Percentiles rank a stretch among this genome's conserved stretches.
phyloP scores from a whole-genome alignment of 1,284 basidiomycete genomes.

The Rhodotorula sp. region DNA sequence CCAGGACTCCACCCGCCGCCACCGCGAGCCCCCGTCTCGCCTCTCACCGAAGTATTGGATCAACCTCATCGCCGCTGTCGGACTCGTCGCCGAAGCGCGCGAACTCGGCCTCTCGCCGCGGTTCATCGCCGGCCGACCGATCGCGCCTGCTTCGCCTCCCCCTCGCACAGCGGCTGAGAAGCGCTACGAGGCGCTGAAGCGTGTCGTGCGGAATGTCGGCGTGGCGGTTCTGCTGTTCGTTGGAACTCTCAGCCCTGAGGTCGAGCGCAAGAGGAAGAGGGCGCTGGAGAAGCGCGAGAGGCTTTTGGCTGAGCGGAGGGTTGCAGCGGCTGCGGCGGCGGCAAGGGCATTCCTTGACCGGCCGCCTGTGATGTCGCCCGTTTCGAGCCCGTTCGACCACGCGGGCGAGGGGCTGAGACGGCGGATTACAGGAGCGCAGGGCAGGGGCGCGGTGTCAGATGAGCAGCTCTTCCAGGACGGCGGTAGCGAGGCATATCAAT shows the following conservation, averaged over 20 bases:
- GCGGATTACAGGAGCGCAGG: neutral
- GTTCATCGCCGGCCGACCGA: slow-evolving; percentile 33
- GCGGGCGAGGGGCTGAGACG: neutral
- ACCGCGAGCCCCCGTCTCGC: slow-evolving; percentile 14
- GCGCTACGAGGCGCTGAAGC: slow-evolving; percentile 11
- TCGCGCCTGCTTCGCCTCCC: slow-evolving; percentile 1
- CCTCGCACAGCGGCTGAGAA: neutral
- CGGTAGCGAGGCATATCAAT: neutral
- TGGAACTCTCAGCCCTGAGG: slow-evolving; percentile 44
- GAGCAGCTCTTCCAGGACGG: slow-evolving; percentile 31
- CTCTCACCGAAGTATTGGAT: slow-evolving; percentile 46
- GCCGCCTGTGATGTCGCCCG: neutral
- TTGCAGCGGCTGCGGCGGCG: neutral
- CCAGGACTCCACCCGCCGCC: neutral
- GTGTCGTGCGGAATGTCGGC: slow-evolving; percentile 4
- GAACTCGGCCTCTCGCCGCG: slow-evolving; percentile 44
- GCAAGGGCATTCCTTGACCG: neutral
- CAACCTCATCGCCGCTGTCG: slow-evolving; percentile 43
- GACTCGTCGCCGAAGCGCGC: slow-evolving; percentile 43
- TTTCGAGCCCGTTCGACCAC: no score
- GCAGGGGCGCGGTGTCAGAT: slow-evolving; percentile 15
- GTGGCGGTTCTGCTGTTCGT: slow-evolving; percentile 42
- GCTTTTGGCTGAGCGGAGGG: slow-evolving; percentile 37
- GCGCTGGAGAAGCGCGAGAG: slow-evolving; percentile 45
- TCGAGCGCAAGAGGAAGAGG: slow-evolving; percentile 44